Percentiles rank a stretch among this genome's conserved stretches.
These are phyloP conservation scores for Populus tremula DNA, from an alignment of 345 rosid species.

Conservation along the genomic window DNA sequence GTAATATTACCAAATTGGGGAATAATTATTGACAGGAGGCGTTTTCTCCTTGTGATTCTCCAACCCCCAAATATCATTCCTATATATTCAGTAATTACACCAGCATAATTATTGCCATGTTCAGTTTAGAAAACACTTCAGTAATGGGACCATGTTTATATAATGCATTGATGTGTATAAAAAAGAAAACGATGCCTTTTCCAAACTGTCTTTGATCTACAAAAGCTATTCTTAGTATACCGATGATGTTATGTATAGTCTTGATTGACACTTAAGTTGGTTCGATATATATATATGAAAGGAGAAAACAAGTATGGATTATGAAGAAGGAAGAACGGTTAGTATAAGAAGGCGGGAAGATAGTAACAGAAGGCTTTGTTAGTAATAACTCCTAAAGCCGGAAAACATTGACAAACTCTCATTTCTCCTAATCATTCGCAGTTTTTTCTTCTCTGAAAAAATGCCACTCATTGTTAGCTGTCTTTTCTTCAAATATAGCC, in stretches of 20 bases:
- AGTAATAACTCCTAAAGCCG: not conserved
- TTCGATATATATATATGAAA: too few species aligned
- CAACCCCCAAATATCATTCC: not conserved
- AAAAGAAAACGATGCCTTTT: too few species aligned
- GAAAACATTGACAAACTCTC: conserved; percentile 24
- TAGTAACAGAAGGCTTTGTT: not conserved
- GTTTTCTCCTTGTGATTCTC: not conserved
- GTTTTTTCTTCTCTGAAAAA: conserved; percentile 16
- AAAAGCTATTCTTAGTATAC: too few species aligned
- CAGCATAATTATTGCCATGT: not conserved
- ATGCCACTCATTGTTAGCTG: conserved; percentile 17
- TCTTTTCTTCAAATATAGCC: not conserved
- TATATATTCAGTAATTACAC: not conserved
- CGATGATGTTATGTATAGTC: too few species aligned
- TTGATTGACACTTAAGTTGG: too few species aligned
- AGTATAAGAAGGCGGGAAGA: not conserved
- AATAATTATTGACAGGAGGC: not conserved
- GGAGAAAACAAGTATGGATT: too few species aligned
- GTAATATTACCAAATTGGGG: not conserved
- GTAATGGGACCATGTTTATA: too few species aligned
- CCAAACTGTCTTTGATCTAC: too few species aligned
- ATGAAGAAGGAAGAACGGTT: not conserved
- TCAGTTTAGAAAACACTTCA: too few species aligned
- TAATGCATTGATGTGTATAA: not conserved
- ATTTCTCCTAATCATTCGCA: conserved; percentile 40